Evolutionary conservation across 2,329 filamentous ascomycete species (phyloP).

Genomic region (Sclerotiophoma versabilis): DNA sequence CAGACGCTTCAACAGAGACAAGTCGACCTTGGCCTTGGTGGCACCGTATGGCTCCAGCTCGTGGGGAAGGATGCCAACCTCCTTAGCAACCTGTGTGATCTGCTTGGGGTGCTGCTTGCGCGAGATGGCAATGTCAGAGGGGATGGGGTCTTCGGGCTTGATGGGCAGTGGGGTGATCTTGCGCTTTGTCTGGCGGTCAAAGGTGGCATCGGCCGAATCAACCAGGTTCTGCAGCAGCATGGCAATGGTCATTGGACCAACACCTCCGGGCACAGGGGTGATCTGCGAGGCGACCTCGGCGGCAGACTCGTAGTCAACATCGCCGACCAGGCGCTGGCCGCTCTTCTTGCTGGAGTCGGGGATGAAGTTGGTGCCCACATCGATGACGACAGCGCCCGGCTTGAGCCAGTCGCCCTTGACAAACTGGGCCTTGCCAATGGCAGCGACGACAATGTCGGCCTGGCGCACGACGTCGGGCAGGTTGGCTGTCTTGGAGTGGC

Average conservation of each 20-base stretch:
- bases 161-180: constrained; percentile 83
- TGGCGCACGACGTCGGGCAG: constrained; percentile 77
- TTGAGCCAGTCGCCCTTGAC: constrained; percentile 97
- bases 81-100: constrained; percentile 82
- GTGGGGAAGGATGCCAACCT: constrained; percentile 85
- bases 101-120: constrained; percentile 89
- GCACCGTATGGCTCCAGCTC: constrained; percentile 95
- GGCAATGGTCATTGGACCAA: constrained; percentile 98
- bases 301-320: constrained; percentile 90
- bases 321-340: constrained; percentile 88
- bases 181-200: constrained; percentile 81
- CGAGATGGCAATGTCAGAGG: constrained; percentile 95
- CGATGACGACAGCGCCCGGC: constrained; percentile 92
- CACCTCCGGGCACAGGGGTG: constrained; percentile 94
- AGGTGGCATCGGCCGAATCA: constrained; percentile 80
- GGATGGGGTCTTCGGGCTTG: constrained; percentile 79
- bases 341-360: constrained; percentile 89
- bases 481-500: constrained; percentile 85
- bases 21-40: constrained; percentile 94
- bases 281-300: constrained; percentile 87
- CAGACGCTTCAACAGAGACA: constrained; percentile 80
- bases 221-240: constrained; percentile 98
- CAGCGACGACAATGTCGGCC: constrained; percentile 90
- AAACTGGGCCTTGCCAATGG: constrained; percentile 86
- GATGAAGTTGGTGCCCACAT: constrained; percentile 97